These are phyloP conservation scores for Citrullus mucosospermus DNA, from an alignment of 306 rosid genomes.

Conservation along the genomic window DNA sequence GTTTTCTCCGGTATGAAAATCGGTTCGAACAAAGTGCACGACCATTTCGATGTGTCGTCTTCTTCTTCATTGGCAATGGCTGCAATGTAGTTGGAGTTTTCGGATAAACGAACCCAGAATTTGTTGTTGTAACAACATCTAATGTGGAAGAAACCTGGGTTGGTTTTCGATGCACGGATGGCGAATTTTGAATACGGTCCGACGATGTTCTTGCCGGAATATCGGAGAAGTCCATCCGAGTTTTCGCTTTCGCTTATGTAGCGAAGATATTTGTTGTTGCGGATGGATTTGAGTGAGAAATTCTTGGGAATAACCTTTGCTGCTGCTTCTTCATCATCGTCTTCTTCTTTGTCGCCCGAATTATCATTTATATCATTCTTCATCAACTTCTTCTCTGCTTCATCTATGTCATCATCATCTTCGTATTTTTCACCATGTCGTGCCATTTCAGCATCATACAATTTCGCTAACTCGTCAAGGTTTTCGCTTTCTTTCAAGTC, in stretches of 20 bases:
- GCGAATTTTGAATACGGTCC: slow-evolving; percentile 8
- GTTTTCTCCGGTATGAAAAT: not conserved
- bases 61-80: not conserved
- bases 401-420: not conserved
- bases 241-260: not conserved
- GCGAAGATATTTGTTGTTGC: slow-evolving; percentile 3
- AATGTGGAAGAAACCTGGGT: not conserved
- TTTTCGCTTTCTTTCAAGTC: not conserved
- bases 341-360: not conserved
- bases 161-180: not conserved
- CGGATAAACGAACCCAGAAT: not conserved
- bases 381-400: not conserved
- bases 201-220: not conserved
- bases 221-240: not conserved
- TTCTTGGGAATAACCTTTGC: not conserved
- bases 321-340: not conserved
- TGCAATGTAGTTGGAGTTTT: not conserved
- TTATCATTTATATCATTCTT: not conserved
- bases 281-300: slow-evolving; percentile 5
- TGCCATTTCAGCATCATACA: not conserved
- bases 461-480: not conserved
- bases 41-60: not conserved
- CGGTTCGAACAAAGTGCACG: slow-evolving; percentile 6
- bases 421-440: not conserved
- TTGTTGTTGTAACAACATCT: slow-evolving; percentile 5